These are phyloP conservation scores for Oenanthe javanica DNA, from an alignment of 140 eudicot species.

Conservation along the genomic window DNA sequence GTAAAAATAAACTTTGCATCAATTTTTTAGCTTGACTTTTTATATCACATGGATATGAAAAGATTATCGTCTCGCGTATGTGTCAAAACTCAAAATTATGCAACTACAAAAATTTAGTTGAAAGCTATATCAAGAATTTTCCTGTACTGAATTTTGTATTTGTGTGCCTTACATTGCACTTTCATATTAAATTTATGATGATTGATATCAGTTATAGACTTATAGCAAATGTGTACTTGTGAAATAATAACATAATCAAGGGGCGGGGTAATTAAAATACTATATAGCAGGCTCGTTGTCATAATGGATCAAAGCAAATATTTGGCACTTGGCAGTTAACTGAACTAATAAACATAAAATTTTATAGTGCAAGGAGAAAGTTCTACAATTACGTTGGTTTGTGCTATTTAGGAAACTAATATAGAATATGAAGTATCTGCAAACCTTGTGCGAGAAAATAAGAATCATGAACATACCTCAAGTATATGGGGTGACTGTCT, in stretches of 20 bases:
- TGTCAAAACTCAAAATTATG: not conserved
- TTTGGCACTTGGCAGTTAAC: not conserved
- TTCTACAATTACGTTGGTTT: not conserved
- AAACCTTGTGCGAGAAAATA: not conserved
- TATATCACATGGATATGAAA: not conserved
- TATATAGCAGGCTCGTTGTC: not conserved
- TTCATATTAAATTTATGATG: too few relatives aligned
- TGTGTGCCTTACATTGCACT: too few relatives aligned
- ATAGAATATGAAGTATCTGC: not conserved
- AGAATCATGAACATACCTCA: not conserved
- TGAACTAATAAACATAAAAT: not conserved
- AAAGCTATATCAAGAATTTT: too few relatives aligned
- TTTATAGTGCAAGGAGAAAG: not conserved
- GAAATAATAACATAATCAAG: too few relatives aligned
- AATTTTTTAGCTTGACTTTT: not conserved
- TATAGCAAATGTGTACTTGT: too few relatives aligned
- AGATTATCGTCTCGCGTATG: not conserved
- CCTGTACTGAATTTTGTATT: too few relatives aligned
- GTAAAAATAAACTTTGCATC: not conserved
- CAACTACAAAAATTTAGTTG: not conserved
- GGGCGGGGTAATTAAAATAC: too few relatives aligned
- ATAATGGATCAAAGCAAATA: not conserved
- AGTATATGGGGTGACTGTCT: not conserved
- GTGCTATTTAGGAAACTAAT: not conserved
- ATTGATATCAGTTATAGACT: too few relatives aligned